phyloP scores from a whole-genome alignment of 2,329 filamentous ascomycete species.

The Hypoxylon sp. region DNA sequence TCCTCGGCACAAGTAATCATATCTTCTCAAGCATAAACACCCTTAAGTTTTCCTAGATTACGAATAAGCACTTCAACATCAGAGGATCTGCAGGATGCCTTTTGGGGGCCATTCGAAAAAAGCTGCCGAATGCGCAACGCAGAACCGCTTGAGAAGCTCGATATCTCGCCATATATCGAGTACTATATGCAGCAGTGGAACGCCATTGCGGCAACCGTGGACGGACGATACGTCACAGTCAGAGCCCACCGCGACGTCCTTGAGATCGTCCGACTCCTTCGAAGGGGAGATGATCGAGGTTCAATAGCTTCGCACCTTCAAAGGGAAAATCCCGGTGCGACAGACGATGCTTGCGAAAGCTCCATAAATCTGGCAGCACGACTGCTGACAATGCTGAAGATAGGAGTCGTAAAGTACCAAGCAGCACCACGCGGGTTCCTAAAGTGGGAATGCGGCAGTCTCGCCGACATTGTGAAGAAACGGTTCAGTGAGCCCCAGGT shows the following conservation, averaged over 20 bases:
- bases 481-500: neutral
- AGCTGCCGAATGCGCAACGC: neutral
- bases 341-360: neutral
- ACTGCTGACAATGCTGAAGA: neutral
- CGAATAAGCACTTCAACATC: neutral
- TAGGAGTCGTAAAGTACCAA: neutral
- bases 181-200: neutral
- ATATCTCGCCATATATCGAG: neutral
- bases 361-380: neutral
- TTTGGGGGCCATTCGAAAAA: neutral
- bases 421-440: neutral
- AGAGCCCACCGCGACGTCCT: neutral
- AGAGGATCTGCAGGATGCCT: neutral
- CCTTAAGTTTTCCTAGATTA: too few relatives aligned
- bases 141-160: neutral
- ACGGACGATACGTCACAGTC: neutral
- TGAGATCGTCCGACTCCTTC: neutral
- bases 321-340: neutral
- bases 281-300: neutral
- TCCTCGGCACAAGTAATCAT: too few relatives aligned
- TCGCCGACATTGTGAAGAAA: neutral
- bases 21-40: too few relatives aligned
- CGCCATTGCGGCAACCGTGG: neutral
- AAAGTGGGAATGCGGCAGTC: neutral
- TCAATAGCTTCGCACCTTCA: neutral